Evolutionary conservation across 1,284 basidiomycete species (phyloP).

Genomic region (Baeospora myosura): DNA sequence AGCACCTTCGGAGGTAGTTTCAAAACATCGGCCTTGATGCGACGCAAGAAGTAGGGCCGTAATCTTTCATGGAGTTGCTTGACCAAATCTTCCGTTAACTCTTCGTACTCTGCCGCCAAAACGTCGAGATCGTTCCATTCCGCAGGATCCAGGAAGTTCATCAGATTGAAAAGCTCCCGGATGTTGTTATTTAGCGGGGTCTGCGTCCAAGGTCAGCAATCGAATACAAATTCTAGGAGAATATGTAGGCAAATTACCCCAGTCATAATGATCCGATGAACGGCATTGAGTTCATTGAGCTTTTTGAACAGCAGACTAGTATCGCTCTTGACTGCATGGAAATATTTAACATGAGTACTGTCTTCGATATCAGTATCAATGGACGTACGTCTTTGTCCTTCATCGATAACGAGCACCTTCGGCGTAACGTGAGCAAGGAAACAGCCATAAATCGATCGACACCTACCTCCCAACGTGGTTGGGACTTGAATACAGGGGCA

Average conservation of each 20-base stretch:
- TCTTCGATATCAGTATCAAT: background rate
- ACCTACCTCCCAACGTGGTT: constrained; percentile 80
- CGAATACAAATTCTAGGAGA: constrained; percentile 5
- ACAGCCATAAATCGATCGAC: constrained; percentile 3
- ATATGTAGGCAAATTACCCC: constrained; percentile 41
- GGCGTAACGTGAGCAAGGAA: constrained; percentile 1
- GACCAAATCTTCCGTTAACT: constrained; percentile 72
- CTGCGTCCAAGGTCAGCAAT: constrained; percentile 26
- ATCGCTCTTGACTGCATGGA: constrained; percentile 69
- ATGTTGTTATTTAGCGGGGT: constrained; percentile 98
- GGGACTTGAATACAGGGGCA: constrained; percentile 63
- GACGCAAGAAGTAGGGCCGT: constrained; percentile 87
- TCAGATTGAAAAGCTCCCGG: constrained; percentile 88
- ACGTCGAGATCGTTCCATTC: constrained; percentile 70
- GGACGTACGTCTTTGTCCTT: constrained; percentile 80
- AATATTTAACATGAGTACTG: constrained; percentile 7
- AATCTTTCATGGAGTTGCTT: constrained; percentile 73
- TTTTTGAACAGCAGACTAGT: constrained; percentile 76
- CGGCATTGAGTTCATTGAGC: constrained; percentile 71
- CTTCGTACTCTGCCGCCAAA: constrained; percentile 66
- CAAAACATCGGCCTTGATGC: constrained; percentile 89
- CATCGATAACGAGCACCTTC: constrained; percentile 79
- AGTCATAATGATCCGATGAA: constrained; percentile 88
- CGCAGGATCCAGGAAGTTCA: constrained; percentile 83
- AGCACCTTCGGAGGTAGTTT: constrained; percentile 85